Evolutionary conservation across 169 alveolate species (phyloP).

Genomic region (Plasmodium cynomolgi): DNA sequence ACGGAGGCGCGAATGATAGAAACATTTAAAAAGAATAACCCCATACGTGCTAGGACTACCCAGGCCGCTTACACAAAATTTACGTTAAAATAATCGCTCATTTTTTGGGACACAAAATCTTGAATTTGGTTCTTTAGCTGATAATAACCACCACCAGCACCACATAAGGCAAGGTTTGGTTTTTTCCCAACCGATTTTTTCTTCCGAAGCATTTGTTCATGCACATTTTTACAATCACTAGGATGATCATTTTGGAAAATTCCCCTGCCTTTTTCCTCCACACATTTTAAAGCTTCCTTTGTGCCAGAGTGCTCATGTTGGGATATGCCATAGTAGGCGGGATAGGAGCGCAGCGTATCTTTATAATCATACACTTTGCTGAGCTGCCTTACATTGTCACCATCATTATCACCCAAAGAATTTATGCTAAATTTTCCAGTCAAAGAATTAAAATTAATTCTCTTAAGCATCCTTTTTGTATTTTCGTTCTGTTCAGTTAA

Average conservation of each 20-base stretch:
- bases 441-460: slow-evolving; percentile 36
- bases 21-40: neutral
- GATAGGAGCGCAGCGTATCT: slow-evolving; percentile 21
- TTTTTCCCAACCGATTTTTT: slow-evolving; percentile 26
- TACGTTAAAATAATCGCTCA: slow-evolving; percentile 29
- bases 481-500: slow-evolving; percentile 43
- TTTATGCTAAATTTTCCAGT: slow-evolving; percentile 63
- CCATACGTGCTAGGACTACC: neutral
- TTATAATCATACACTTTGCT: slow-evolving; percentile 22
- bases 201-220: slow-evolving; percentile 10
- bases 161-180: slow-evolving; percentile 51
- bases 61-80: neutral
- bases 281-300: neutral
- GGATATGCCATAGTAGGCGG: slow-evolving; percentile 13
- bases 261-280: neutral
- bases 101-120: slow-evolving; percentile 15
- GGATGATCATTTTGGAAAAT: neutral
- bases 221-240: neutral
- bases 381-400: neutral
- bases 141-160: slow-evolving; percentile 60
- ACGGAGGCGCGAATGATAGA: neutral
- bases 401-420: slow-evolving; percentile 1
- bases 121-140: slow-evolving; percentile 21
- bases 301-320: neutral
- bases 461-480: slow-evolving; percentile 37